Evolutionary conservation across 257 asterid genomes (phyloP), one percentile per base, ranked within the genome.

Genomic region (Rhazya stricta): DNA sequence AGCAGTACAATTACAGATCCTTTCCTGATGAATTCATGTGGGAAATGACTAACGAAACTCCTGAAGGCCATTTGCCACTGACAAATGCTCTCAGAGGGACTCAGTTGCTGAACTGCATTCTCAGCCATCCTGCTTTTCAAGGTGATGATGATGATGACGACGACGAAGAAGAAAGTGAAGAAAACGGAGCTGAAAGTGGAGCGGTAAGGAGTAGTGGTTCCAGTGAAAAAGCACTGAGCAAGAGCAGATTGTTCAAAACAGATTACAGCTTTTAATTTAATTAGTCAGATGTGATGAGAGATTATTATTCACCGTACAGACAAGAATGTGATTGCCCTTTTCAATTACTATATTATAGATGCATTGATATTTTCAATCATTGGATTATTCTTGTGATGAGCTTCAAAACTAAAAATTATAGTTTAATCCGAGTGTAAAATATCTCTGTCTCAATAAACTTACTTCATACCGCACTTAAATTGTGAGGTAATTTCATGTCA

Each of bases 51-150:
- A 92, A 87, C 1, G 85, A 76, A 4, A 74, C 89, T 27, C 97
- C 97, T 2, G 88, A 82, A 48, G 99, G 99, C 0, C 99, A 94
- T 61, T 80, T 94, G 82, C 99, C 99, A 34, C 67, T 92, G 76
- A 94, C 99, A 3, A 94, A 94, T 73, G 98, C 99, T 0, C 83
- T 94, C 11, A 78, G 98, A 50, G 99, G 99, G 9, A 89, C 92
- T 8, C 99, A 87, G 76, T 81, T 94, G 78, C 71, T 94, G 5
- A 87, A 10, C 9, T 61, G 85, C 70, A 87, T 94, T 75, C 76
- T 94, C 0, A 75, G 2, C 5, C 98, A 94, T 51, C 95, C 96
- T 5, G 98, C 98, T 0, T 92, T 94, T 21, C 74, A 78, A 9
- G 86, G 69, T 0, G 89, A 75, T 0, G 88, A 79, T 0, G 90